phyloP scores from a whole-genome alignment of 148 eudicot genomes.

The Spergularia marina region DNA sequence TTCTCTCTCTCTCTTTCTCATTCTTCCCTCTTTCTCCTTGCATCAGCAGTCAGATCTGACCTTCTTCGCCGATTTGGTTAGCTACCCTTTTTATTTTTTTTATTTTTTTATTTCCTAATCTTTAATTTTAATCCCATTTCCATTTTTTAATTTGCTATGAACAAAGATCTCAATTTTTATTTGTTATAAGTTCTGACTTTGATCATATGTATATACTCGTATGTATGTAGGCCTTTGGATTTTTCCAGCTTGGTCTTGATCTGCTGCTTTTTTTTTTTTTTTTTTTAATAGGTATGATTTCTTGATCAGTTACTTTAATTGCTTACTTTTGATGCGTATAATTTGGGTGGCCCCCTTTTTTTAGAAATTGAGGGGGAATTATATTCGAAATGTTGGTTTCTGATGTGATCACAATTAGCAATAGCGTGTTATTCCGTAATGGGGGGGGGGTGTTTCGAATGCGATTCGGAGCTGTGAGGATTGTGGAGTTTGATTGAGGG shows the following conservation, averaged over 20 bases:
- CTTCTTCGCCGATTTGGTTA: not conserved
- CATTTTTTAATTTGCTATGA: not conserved
- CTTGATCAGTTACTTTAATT: not conserved
- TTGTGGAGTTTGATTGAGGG: not conserved
- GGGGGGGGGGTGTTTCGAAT: not conserved
- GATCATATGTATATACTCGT: not conserved
- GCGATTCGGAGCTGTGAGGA: not conserved
- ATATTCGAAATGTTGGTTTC: not conserved
- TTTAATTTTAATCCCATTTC: not conserved
- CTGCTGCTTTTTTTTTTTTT: slow-evolving; percentile 10
- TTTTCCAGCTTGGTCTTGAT: slow-evolving; percentile 13
- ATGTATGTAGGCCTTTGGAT: not conserved
- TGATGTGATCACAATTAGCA: not conserved
- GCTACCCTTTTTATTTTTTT: not conserved
- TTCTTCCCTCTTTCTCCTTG: not conserved
- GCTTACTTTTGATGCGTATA: not conserved
- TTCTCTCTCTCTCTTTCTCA: not conserved
- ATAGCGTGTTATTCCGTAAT: not conserved
- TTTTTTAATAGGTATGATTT: not conserved
- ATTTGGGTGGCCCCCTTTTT: not conserved
- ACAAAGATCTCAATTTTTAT: not conserved
- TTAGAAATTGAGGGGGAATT: not conserved
- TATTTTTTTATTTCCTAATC: not conserved
- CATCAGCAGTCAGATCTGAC: slow-evolving; percentile 20
- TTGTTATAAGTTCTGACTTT: not conserved